Conservation (phyloP, 2,329 filamentous ascomycete genomes). For the Dichotomopilus funicola region DNA sequence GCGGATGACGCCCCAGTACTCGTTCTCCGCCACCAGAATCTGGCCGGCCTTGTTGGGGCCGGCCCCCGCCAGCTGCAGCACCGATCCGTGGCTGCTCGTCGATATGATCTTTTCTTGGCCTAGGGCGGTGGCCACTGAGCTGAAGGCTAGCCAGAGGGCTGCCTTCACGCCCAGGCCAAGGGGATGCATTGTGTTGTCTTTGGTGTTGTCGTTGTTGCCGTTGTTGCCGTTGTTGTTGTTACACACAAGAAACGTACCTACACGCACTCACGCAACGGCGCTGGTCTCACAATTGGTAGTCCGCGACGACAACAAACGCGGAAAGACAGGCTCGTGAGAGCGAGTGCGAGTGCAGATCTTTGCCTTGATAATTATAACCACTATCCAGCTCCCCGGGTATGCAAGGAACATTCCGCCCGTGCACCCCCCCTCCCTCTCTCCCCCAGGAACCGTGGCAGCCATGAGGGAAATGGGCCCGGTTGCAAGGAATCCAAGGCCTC, state of each 20-base stretch:
- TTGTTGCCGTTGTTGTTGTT: no score
- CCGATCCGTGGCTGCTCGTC: slow-evolving; percentile 28
- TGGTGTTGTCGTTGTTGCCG: no score
- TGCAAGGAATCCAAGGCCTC: background rate
- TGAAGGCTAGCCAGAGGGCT: slow-evolving; percentile 22
- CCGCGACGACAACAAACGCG: no score
- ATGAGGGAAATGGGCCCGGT: background rate
- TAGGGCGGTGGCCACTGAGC: slow-evolving; percentile 21
- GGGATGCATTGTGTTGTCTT: slow-evolving; percentile 17
- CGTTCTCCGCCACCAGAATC: slow-evolving; percentile 50
- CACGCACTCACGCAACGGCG: no score
- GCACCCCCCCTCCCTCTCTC: background rate
- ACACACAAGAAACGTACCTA: no score
- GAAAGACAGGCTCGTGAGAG: no score
- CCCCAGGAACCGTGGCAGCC: slow-evolving; percentile 5
- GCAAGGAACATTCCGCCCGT: slow-evolving; percentile 15
- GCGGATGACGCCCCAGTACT: slow-evolving; percentile 63
- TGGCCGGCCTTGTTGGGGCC: slow-evolving; percentile 33
- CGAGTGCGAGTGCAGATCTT: no score
- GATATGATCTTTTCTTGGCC: slow-evolving; percentile 44
- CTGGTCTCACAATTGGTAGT: background rate
- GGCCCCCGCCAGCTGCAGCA: slow-evolving; percentile 34
- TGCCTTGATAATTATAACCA: background rate
- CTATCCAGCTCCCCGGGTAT: slow-evolving; percentile 19
- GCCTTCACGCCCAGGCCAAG: slow-evolving; percentile 13